Percentiles rank a stretch among this genome's conserved stretches.
phyloP scores from a whole-genome alignment of 164 flowering plant species.

The Echeveria elegans region DNA sequence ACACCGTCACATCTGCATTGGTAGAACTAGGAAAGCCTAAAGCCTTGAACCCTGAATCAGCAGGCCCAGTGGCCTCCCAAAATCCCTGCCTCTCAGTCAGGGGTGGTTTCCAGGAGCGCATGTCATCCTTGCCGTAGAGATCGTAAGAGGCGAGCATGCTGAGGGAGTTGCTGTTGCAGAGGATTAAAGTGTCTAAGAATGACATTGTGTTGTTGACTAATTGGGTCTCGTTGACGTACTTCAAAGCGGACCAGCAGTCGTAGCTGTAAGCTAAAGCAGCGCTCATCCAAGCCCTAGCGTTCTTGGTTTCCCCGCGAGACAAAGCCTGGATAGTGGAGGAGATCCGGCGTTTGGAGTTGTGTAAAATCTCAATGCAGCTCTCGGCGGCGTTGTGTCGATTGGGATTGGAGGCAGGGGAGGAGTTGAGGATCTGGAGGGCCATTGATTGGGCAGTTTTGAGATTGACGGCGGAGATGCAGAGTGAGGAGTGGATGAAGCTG shows the following conservation, averaged over 20 bases:
- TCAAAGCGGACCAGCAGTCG: slow-evolving; percentile 5
- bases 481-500: slow-evolving; percentile 2
- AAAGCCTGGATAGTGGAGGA: background rate
- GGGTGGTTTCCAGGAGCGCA: background rate
- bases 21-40: background rate
- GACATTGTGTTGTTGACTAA: slow-evolving; percentile 2
- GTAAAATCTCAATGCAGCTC: slow-evolving; percentile 1
- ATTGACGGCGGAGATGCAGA: background rate
- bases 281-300: slow-evolving; percentile 7
- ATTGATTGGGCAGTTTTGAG: slow-evolving; percentile 2
- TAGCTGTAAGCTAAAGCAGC: background rate
- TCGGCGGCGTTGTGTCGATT: background rate
- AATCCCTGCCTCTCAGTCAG: slow-evolving; percentile 5
- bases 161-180: background rate
- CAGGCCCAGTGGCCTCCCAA: background rate
- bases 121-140: background rate
- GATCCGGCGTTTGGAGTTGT: background rate
- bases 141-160: slow-evolving; percentile 3
- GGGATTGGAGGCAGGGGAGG: background rate
- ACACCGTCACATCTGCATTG: slow-evolving; percentile 8
- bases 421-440: background rate
- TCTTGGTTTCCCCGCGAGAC: background rate
- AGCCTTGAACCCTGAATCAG: slow-evolving; percentile 5
- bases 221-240: slow-evolving; percentile 2
- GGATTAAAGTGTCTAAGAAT: background rate